Evolutionary conservation across 2,329 filamentous ascomycete genomes (phyloP).

Genomic region (Nothopassalora personata): DNA sequence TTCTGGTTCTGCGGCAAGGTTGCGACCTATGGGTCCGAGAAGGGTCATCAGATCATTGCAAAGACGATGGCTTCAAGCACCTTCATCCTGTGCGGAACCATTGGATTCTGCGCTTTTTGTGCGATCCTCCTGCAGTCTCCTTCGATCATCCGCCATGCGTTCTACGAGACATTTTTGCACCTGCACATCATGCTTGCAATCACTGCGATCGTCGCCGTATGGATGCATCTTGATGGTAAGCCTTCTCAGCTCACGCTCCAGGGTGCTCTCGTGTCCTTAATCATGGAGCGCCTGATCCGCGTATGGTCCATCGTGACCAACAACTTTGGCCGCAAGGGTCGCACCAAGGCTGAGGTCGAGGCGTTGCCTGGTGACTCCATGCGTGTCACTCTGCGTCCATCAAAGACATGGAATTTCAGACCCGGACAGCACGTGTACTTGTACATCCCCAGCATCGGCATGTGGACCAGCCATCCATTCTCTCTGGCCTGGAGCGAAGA

Average conservation of each 20-base stretch:
- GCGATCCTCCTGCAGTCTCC: conserved; percentile 63
- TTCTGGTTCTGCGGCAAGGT: conserved; percentile 51
- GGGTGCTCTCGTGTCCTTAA: conserved; percentile 62
- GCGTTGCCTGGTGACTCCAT: conserved; percentile 70
- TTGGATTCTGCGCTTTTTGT: conserved; percentile 57
- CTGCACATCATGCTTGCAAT: conserved; percentile 63
- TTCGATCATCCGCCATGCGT: conserved; percentile 68
- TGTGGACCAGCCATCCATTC: conserved; percentile 74
- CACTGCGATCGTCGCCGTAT: conserved; percentile 57
- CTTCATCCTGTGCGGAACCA: conserved; percentile 58
- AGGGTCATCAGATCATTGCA: conserved; percentile 48
- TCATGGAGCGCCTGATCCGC: conserved; percentile 56
- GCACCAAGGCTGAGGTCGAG: conserved; percentile 65
- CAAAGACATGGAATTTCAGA: conserved; percentile 69
- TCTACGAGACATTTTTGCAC: conserved; percentile 73
- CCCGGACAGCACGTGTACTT: conserved; percentile 76
- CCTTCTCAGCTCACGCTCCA: conserved; percentile 58
- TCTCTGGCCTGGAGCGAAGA: conserved; percentile 74
- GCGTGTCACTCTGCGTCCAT: conserved; percentile 67
- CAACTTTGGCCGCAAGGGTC: conserved; percentile 59
- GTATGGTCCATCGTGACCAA: conserved; percentile 57
- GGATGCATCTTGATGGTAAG: conserved; percentile 57
- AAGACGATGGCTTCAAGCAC: conserved; percentile 37
- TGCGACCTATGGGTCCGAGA: conserved; percentile 33
- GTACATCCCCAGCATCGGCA: conserved; percentile 67